These are phyloP conservation scores for Ceratocystis diversiconidia DNA, from an alignment of 2,329 filamentous ascomycete genomes.

Conservation along the genomic window DNA sequence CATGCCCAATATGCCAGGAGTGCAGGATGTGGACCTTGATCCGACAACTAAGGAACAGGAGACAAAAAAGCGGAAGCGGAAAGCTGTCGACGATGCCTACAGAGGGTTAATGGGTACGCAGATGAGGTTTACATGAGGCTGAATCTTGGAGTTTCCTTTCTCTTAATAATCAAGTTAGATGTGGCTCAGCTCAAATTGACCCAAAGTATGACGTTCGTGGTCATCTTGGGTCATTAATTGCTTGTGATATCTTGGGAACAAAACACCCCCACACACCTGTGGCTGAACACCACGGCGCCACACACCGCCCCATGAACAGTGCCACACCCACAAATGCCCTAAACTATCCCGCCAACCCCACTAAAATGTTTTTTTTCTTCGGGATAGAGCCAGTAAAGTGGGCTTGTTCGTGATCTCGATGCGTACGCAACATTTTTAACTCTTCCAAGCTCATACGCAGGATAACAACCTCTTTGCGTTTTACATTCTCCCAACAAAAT, in stretches of 20 bases:
- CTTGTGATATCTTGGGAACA: background rate
- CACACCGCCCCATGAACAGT: background rate
- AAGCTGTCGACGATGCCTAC: slow-evolving; percentile 68
- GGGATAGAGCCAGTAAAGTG: slow-evolving; percentile 7
- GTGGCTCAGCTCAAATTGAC: background rate
- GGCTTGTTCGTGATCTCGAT: slow-evolving; percentile 3
- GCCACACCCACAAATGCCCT: slow-evolving; percentile 17
- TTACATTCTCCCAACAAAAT: slow-evolving; percentile 19
- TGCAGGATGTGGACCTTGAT: slow-evolving; percentile 31
- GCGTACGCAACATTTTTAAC: slow-evolving; percentile 1
- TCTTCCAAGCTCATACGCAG: slow-evolving; percentile 46
- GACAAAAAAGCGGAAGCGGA: slow-evolving; percentile 49
- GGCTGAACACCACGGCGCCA: background rate
- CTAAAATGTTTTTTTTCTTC: slow-evolving; percentile 1
- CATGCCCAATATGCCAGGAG: slow-evolving; percentile 45
- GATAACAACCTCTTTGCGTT: slow-evolving; percentile 62
- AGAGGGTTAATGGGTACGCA: slow-evolving; percentile 46
- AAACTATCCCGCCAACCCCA: slow-evolving; percentile 1
- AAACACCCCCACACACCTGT: background rate
- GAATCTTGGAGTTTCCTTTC: background rate
- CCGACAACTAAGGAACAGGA: slow-evolving; percentile 27
- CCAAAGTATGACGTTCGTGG: background rate
- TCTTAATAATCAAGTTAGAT: background rate
- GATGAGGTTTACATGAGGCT: slow-evolving; percentile 3
- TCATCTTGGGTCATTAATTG: background rate